Evolutionary conservation across 306 rosid species (phyloP).

Genomic region (Ochetophila trinervis): DNA sequence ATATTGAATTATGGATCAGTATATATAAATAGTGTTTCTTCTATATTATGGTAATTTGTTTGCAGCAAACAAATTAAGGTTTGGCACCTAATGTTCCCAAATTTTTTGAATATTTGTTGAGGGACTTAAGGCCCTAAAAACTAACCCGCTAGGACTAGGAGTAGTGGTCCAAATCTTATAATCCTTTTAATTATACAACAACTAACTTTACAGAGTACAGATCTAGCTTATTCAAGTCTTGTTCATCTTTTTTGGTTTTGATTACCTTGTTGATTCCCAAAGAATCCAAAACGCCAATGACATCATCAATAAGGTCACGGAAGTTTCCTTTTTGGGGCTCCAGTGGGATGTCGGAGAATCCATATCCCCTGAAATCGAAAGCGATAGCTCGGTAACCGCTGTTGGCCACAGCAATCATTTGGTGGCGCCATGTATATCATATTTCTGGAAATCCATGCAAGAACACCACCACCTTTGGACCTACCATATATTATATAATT

Average conservation of each 20-base stretch:
- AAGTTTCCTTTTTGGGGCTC: constrained; percentile 48
- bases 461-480: constrained; percentile 61
- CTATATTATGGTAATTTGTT: too few relatives aligned
- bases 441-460: constrained; percentile 81
- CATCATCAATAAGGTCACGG: constrained; percentile 42
- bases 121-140: too few relatives aligned
- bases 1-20: too few relatives aligned
- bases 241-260: background rate
- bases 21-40: too few relatives aligned
- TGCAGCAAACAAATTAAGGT: too few relatives aligned
- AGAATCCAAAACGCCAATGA: constrained; percentile 48
- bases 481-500: constrained; percentile 12
- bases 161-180: too few relatives aligned
- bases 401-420: constrained; percentile 59
- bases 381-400: constrained; percentile 66
- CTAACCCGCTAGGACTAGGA: too few relatives aligned
- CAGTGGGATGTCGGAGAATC: constrained; percentile 60
- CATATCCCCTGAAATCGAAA: constrained; percentile 72
- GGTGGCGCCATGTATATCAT: constrained; percentile 83
- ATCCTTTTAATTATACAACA: too few relatives aligned
- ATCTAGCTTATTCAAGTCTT: too few relatives aligned
- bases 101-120: too few relatives aligned
- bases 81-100: too few relatives aligned
- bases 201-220: too few relatives aligned
- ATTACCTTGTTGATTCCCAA: constrained; percentile 50